Base-by-base conservation (phyloP, 257 asterid genomes). In the Petunia secreta region DNA sequence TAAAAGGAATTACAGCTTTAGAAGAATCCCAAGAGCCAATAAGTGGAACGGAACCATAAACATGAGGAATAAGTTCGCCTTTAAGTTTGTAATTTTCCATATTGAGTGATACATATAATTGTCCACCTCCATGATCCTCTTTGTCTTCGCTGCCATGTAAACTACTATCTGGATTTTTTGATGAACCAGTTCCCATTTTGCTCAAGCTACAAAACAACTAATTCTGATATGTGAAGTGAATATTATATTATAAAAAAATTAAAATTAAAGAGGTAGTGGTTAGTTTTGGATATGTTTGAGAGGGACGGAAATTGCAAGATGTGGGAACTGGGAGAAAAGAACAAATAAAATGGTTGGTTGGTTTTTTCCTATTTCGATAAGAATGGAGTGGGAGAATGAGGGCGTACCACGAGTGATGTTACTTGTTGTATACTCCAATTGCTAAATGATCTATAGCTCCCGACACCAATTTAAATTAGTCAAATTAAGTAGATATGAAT, bases 1-100 rank as follows among this genome's bases (percentile, higher is more conserved):
- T n/a, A 36, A 6, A 4, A 2, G 7, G 8, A 53, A 6, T 40
- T 34, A 55, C 98, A 75, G 99, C 98, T 89, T 83, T 89, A 55
- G 98, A 90, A 44, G 97, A 63, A 83, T 95, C 99, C 98, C 99
- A 93, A 1, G 98, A 90, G 71, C 97, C 99, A 69, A 95, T 93
- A 41, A 95, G 92, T 11, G 98, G 98, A 1, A 82, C 97, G 74
- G 99, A 93, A 84, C 99, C 99, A 79, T 83, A 93, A 78, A 93
- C 96, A 48, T 93, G 98, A 53, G 99, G 99, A 13, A 87, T 75
- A 81, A 95, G 97, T n/a, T 92, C 94, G 65, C 90, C 92, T 60
- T 83, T 88, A 87, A 85, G 92, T 67, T 84, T 86, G 80, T 81
- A 90, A 85, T 91, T 90, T 87, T 95, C 97, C 98, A 95, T 93